Evolutionary conservation across 2,329 filamentous ascomycete genomes (phyloP).

Genomic region (Cladorrhinum sp.): DNA sequence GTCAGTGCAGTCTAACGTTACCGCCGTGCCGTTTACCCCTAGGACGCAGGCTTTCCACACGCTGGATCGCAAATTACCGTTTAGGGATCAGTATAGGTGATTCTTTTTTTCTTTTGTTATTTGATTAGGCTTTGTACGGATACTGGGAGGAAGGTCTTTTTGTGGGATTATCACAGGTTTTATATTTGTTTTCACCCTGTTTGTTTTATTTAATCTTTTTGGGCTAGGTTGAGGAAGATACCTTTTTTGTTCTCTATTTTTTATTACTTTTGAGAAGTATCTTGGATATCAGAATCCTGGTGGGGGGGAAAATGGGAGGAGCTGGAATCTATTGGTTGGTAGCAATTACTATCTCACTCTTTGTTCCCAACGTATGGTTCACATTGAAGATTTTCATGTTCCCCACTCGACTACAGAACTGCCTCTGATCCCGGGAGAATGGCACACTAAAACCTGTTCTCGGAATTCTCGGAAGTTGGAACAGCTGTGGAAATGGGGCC

Average conservation of each 20-base stretch:
- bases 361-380: too few relatives aligned
- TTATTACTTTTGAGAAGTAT: not conserved
- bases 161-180: not conserved
- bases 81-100: constrained; percentile 37
- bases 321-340: too few relatives aligned
- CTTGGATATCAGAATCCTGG: not conserved
- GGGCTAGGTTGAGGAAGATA: not conserved
- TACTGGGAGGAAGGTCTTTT: not conserved
- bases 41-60: constrained; percentile 66
- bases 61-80: constrained; percentile 56
- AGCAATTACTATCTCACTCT: too few relatives aligned
- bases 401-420: too few relatives aligned
- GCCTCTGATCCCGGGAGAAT: too few relatives aligned
- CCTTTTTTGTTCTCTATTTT: not conserved
- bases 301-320: not conserved
- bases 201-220: not conserved
- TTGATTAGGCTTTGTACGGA: not conserved
- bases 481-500: too few relatives aligned
- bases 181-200: not conserved
- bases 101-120: not conserved
- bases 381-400: not conserved
- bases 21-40: constrained; percentile 55
- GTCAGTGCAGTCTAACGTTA: constrained; percentile 1
- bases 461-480: too few relatives aligned
- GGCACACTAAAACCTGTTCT: too few relatives aligned